Percentiles rank a stretch among this genome's conserved stretches.
Conservation (phyloP, 2,329 filamentous ascomycete species). For the Ophiognomonia clavigignenti-juglandacearum region DNA sequence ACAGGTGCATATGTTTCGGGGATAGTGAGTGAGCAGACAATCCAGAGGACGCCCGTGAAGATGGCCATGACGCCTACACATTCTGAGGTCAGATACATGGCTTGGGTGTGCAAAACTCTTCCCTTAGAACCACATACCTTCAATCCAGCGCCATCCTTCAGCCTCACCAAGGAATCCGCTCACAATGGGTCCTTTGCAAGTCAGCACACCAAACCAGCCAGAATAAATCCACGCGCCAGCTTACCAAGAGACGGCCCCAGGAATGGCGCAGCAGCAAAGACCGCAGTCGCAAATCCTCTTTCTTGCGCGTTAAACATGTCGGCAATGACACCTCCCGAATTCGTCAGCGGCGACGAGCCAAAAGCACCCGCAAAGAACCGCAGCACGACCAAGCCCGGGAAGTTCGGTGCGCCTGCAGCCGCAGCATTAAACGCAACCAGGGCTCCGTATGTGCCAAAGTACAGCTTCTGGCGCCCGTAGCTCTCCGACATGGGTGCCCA, state of each 20-base stretch:
- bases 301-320: constrained; percentile 52
- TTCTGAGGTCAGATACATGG: too few relatives aligned
- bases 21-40: constrained; percentile 43
- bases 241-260: constrained; percentile 52
- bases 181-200: constrained; percentile 48
- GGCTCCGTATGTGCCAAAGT: constrained; percentile 49
- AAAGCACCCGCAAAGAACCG: constrained; percentile 61
- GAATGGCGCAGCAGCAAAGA: constrained; percentile 64
- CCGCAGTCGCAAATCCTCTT: constrained; percentile 52
- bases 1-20: constrained; percentile 60
- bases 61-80: constrained; percentile 50
- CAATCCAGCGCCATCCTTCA: constrained; percentile 66
- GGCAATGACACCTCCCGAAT: constrained; percentile 57
- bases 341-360: constrained; percentile 57
- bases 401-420: constrained; percentile 51
- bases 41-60: constrained; percentile 58
- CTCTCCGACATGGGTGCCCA: constrained; percentile 38
- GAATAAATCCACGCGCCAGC: not conserved
- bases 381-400: constrained; percentile 54
- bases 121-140: constrained; percentile 37
- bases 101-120: too few relatives aligned
- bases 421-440: constrained; percentile 59
- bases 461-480: constrained; percentile 55
- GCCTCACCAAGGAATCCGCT: constrained; percentile 62
- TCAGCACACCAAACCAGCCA: not conserved